Evolutionary conservation across 495 filamentous ascomycete genomes (phyloP), one percentile per base, ranked within the genome.

Genomic region (Patellaria atrata): DNA sequence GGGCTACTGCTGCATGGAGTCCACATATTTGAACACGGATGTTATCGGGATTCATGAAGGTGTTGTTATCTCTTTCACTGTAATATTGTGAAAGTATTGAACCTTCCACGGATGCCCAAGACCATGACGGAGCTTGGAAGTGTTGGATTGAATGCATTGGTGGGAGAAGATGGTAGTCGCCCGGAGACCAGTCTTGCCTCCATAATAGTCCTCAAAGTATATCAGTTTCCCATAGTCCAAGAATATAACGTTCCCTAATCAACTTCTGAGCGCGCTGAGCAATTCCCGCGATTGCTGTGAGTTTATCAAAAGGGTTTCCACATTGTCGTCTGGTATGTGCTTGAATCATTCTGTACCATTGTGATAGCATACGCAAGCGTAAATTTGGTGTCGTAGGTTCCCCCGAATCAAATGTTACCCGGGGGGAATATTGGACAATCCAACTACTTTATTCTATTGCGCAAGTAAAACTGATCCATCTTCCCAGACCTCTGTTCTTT

Each of bases 301-400:
- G 26, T 6, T 27, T 27, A 14, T 27, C 26, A 27, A 12, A 27
- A 4, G 26, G 26, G 6, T 27, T 27, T 27, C n/a, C 2, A 12
- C 26, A 14, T 27, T 27, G 26, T 14, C 26, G 26, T 14, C 26
- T 27, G 15, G 26, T 27, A 14, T 27, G 15, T 27, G 12, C 15
- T 27, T 27, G 26, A 14, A 27, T n/a, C 6, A 27, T 27, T 27
- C n/a, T n/a, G 26, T 27, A 27, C 26, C 26, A 27, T 27, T 27
- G 26, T 4, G n/a, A 14, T 6, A 6, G 6, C 26, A 27, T 27
- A 12, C 26, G 26, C 12, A 12, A n/a, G 6, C 26, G 26, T n/a
- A 14, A 14, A 27, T 14, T 14, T n/a, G 12, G n/a, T 27, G 26
- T 27, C 15, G 6, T 27, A 12, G 26, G 6, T 14, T n/a, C 15